Conservation (phyloP, 2,329 filamentous ascomycete genomes). For the Thermochaetoides dissita region DNA sequence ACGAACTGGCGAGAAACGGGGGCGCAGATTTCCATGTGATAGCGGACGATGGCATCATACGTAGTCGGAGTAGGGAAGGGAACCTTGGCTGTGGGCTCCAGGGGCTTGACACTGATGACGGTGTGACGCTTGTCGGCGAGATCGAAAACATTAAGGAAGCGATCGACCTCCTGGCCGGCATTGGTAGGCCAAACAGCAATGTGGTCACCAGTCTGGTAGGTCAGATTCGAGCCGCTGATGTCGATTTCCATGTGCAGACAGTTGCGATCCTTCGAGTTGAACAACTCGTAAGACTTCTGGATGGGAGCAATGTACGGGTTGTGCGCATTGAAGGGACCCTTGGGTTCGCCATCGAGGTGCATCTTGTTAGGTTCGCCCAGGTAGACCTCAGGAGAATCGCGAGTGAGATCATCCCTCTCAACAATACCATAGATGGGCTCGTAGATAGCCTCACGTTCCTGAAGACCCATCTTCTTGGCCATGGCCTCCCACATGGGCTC, state of each 20-base stretch:
- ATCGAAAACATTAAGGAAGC: constrained; percentile 68
- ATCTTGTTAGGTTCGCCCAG: constrained; percentile 93
- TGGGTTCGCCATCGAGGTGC: constrained; percentile 72
- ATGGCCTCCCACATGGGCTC: constrained; percentile 95
- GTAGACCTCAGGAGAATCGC: constrained; percentile 71
- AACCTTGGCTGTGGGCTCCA: constrained; percentile 92
- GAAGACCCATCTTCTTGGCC: constrained; percentile 67
- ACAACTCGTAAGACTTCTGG: constrained; percentile 77
- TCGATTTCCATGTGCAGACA: constrained; percentile 95
- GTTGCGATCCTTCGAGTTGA: constrained; percentile 79
- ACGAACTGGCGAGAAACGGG: constrained; percentile 94
- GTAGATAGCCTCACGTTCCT: constrained; percentile 92
- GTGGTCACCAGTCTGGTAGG: constrained; percentile 93
- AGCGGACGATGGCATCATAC: constrained; percentile 82
- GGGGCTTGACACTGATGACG: constrained; percentile 77
- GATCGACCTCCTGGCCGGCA: constrained; percentile 78
- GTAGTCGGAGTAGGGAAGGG: constrained; percentile 96
- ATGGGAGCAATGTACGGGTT: constrained; percentile 96
- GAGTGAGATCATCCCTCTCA: constrained; percentile 58
- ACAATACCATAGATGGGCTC: constrained; percentile 80
- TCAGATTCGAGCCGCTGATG: constrained; percentile 74
- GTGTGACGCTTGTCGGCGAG: constrained; percentile 62
- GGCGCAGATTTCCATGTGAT: constrained; percentile 92
- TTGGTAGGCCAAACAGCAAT: constrained; percentile 97
- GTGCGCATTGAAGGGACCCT: constrained; percentile 88